Evolutionary conservation across 495 filamentous ascomycete genomes (phyloP), one percentile per base, ranked within the genome.

Genomic region (Xylaria telfairii): DNA sequence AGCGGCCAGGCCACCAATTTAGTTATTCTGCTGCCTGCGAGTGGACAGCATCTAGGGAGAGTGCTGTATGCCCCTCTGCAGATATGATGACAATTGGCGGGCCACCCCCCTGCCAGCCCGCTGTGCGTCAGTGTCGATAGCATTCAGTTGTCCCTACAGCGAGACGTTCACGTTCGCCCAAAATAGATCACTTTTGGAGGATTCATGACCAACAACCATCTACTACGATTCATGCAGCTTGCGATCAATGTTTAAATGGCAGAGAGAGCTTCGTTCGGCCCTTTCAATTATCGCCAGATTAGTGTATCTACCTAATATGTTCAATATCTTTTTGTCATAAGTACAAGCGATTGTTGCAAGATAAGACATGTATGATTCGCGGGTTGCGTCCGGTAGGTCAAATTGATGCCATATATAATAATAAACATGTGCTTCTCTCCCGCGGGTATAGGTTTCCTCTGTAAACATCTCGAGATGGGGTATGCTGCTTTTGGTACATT

Each of bases 11-110:
- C 65, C 32, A 44, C 47, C 47, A 60, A 47, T 21, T 61, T 54
- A 51, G n/a, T 77, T 75, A 77, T 77, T 75, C 75, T 77, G 73
- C 69, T 77, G 75, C 75, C 75, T 77, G 73, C 56, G 56, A 21
- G 24, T 54, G 51, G 21, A 19, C 51, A 17, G 51, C 21, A 24
- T 26, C 4, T 37, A 37, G 34, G 34, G n/a, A n/a, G n/a, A n/a
- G n/a, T n/a, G n/a, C n/a, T n/a, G n/a, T 24, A 53, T 10, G 19
- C 32, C 59, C 37, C 37, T 44, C 60, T 63, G 2, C 10, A 24
- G 19, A 12, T 32, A 37, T 13, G 1, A n/a, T 26, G 59, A 41
- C 59, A 42, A 4, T 61, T 61, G 59, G 37, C 37, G 10, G 39
- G 41, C 7, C 24, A 46, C 37, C 6, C 24, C 10, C 61, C 24